Base-by-base conservation (phyloP, 345 rosid species). In the Heritiera littoralis region DNA sequence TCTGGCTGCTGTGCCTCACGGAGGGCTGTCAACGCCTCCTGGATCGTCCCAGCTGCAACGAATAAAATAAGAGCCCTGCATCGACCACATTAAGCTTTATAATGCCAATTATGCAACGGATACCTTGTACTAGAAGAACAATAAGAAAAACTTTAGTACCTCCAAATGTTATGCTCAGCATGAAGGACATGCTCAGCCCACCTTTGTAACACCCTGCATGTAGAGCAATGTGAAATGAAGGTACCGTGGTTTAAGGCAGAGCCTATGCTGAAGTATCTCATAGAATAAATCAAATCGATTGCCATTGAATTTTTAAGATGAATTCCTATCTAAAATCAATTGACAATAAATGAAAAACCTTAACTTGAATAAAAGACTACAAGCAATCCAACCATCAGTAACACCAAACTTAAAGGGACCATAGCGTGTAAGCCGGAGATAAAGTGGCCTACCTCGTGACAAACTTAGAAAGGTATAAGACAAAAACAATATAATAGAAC, bases 121-220 rank as follows among this genome's bases (percentile, higher is more conserved):
- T 4, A 66, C 56, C 14, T 5, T 48, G 23, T 20, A 66, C 9
- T 52, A 13, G 72, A 54, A 46, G 41, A 41, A 14, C 4, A 15
- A 43, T 28, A 55, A 14, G 17, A 69, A 70, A 58, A 68, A 18
- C 30, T 1, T 9, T 9, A 35, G 73, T 86, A 95, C 99, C 98
- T 92, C 99, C 99, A 95, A 66, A 95, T 85, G 80, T 93, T 93
- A 86, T 93, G 96, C 68, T 93, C 99, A 10, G 86, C 81, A 58
- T 77, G 90, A 74, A 90, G 94, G 72, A 90, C 89, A 83, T 95
- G 97, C 81, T 85, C 89, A 60, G 98, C 99, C 99, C 98, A 95
- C 80, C 99, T 89, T 74, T 87, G 91, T 88, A 95, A 83, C 69
- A 92, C 98, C 88, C 98, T 93, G 86, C 78, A 78, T 43, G 61